Evolutionary conservation across 257 asterid species (phyloP), one percentile per base, ranked within the genome.

Genomic region (Jaltomata sinuosa): DNA sequence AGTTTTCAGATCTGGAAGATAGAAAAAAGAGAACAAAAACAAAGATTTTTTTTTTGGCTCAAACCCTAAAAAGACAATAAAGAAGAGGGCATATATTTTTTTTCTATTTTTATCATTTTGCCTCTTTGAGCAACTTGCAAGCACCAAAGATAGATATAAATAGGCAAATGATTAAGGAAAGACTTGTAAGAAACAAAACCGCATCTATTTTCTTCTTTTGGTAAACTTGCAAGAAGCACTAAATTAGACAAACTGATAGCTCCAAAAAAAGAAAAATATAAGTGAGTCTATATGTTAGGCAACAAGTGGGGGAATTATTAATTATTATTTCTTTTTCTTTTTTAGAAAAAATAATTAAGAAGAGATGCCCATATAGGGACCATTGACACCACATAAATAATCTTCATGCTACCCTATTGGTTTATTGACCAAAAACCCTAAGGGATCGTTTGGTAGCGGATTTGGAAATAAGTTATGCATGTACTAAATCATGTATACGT

Each of bases 1-100:
- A 67, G 27, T 67, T 67, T 34, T 68, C 92, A 88, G 92, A 89
- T 91, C 94, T 91, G 85, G 22, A 47, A 61, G 65, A 87, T 67
- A 4, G 42, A 40, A n/a, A 14, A 36, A 19, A 38, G 14, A 38
- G 14, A 31, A 34, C 1, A 68, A 8, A 25, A 9, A 49, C 3
- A 29, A 36, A 79, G 11, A 8, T 45, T 9, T 42, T 3, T 14
- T 29, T 64, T 31, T 61, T 77, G 29, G 84, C 29, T 61, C 22
- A 67, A 87, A 87, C 87, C 91, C 86, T 87, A 83, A 42, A 78
- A 50, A 34, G 11, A 1, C 71, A 7, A 68, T 34, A 9, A 27
- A 29, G 21, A 64, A 29, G 81, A 52, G 57, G 47, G 54, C 12
- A 76, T 38, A 40, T 74, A 5, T 25, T 74, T 49, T 74, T 12